Base-by-base conservation (phyloP, 2,329 filamentous ascomycete species). In the Graphilbum sp. region DNA sequence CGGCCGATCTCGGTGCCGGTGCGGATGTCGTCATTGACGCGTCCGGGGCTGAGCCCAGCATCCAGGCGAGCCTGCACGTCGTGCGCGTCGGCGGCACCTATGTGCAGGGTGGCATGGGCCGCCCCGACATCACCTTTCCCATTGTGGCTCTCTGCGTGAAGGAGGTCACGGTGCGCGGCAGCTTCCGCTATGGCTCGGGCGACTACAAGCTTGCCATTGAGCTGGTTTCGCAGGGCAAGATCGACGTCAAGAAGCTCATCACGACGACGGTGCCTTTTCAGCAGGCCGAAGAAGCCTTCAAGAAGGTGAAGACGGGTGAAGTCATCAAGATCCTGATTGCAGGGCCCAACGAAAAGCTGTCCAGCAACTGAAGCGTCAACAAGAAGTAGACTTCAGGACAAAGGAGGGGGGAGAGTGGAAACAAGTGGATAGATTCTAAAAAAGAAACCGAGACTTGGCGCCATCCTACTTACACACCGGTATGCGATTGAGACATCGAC, bases 101-200 rank as follows among this genome's bases (percentile, higher is more conserved):
- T 50, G 78, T 92, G 9, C 85, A 92, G 61, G 84, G 77, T 42
- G 87, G 87, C 39, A 93, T 95, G 85, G 88, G 88, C 52, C 81
- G 79, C 54, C 59, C 75, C 30, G 83, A 94, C 52, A 87, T 95
- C 56, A 81, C 61, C 9, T 94, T 95, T 64, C 88, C 88, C 37
- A 93, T 96, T 55, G 82, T 88, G 72, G 79, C 82, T 5, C 67
- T 92, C 53, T 92, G 86, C 56, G 69, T 77, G 36, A 95, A 95
- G 63, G 88, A 96, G 64, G 66, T 94, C 37, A 92, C 78, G 11
- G 69, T 82, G 34, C 82, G 79, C 53, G 88, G 88, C 18, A 87
- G 79, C 45, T 96, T 96, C 68, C 74, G 88, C 30, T 96, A 96
- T 58, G 79, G 79, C 4, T 72, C 75, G 39, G 87, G 87, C 17